These are phyloP conservation scores for Aureobasidium melanogenum DNA, from an alignment of 2,329 filamentous ascomycete species.

Conservation along the genomic window DNA sequence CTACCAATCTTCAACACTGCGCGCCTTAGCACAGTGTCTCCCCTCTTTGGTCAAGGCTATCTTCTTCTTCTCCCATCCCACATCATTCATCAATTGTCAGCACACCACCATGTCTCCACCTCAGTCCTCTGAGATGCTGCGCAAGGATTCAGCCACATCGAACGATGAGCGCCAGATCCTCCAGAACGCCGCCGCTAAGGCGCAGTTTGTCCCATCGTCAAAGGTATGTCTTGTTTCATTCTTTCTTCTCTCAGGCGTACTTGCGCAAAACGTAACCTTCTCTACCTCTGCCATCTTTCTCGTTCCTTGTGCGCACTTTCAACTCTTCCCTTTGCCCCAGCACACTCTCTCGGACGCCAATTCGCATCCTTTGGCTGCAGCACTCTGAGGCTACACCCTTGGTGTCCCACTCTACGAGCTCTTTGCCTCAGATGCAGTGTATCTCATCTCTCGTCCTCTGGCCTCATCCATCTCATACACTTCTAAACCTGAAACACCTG, in stretches of 20 bases:
- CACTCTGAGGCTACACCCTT: neutral
- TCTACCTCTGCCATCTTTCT: neutral
- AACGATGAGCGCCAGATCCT: neutral
- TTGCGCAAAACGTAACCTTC: neutral
- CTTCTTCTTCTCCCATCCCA: neutral
- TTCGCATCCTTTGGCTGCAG: neutral
- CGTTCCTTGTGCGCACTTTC: neutral
- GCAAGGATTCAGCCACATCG: neutral
- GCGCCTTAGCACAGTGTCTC: neutral
- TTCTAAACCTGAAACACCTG: neutral
- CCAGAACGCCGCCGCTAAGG: neutral
- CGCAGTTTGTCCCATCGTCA: neutral
- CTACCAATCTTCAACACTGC: neutral
- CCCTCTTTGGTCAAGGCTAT: neutral
- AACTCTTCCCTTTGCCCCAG: neutral
- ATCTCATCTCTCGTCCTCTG: neutral
- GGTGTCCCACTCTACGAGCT: neutral
- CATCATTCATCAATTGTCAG: neutral
- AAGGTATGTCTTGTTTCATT: constrained; percentile 2
- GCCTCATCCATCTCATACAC: neutral
- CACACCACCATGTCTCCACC: neutral
- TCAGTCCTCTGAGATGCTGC: neutral
- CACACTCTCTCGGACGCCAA: neutral
- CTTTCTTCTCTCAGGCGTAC: neutral
- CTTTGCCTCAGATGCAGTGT: neutral